These are phyloP conservation scores for Aspergillus ochraceoroseus DNA, from an alignment of 2,329 filamentous ascomycete genomes.

Conservation along the genomic window DNA sequence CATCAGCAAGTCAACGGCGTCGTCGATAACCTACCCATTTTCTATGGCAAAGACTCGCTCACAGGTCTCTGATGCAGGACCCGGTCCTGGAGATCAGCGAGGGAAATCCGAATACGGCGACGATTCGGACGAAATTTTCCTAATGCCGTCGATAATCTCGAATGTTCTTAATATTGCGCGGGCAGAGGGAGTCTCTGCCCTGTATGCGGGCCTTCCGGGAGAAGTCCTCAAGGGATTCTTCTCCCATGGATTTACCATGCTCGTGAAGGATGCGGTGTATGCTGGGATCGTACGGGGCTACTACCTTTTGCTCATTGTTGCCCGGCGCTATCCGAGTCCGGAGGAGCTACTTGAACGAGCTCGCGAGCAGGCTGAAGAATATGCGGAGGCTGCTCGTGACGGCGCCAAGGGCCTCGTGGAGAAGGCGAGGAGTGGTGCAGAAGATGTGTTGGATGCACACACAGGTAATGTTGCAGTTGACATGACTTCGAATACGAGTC, in stretches of 20 bases:
- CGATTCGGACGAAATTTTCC: constrained; percentile 13
- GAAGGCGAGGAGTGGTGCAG: constrained; percentile 27
- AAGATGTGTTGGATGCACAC: constrained; percentile 23
- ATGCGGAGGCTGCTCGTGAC: constrained; percentile 39
- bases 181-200: constrained; percentile 60
- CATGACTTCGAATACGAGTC: constrained; percentile 27
- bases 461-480: constrained; percentile 27
- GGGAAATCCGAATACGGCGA: constrained; percentile 22
- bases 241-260: constrained; percentile 79
- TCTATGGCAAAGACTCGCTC: constrained; percentile 76
- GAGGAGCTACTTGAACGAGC: constrained; percentile 40
- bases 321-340: constrained; percentile 44
- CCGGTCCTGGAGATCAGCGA: constrained; percentile 19
- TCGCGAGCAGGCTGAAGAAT: constrained; percentile 40
- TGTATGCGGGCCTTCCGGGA: constrained; percentile 71
- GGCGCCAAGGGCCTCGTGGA: constrained; percentile 36
- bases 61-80: constrained; percentile 49
- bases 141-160: constrained; percentile 55
- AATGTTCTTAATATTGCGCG: constrained; percentile 55
- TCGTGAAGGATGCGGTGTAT: constrained; percentile 75
- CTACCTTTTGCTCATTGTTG: constrained; percentile 55
- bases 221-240: constrained; percentile 81
- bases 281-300: constrained; percentile 66
- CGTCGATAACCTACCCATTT: constrained; percentile 75
- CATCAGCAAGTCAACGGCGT: constrained; percentile 71